Conservation (phyloP, 2,329 filamentous ascomycete species). For the Neurospora crassa region DNA sequence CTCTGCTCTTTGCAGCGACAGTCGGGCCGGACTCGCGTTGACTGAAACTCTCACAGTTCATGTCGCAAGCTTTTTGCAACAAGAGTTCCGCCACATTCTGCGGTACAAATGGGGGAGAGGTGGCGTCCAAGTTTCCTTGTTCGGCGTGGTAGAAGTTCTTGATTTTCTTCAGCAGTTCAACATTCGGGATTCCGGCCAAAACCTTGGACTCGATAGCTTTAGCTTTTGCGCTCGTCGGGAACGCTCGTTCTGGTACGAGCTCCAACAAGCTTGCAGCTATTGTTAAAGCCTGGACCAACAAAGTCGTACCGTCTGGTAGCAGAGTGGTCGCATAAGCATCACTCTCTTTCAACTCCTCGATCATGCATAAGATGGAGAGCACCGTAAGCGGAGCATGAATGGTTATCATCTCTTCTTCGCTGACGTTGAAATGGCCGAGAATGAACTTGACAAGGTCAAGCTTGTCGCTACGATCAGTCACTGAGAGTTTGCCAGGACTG, state of each 20-base stretch:
- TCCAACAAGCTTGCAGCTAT: conserved; percentile 51
- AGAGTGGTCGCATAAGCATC: conserved; percentile 12
- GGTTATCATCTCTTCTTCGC: conserved; percentile 91
- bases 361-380: conserved; percentile 53
- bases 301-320: conserved; percentile 8
- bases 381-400: conserved; percentile 72
- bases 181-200: conserved; percentile 27
- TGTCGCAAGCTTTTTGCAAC: conserved; percentile 46
- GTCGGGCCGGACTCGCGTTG: conserved; percentile 33
- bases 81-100: conserved; percentile 51
- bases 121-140: conserved; percentile 58
- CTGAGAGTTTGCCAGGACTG: conserved; percentile 32
- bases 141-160: conserved; percentile 59
- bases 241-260: conserved; percentile 55
- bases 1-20: conserved; percentile 46
- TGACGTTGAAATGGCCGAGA: conserved; percentile 78
- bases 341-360: conserved; percentile 41
- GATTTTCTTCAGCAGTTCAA: conserved; percentile 51
- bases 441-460: conserved; percentile 74
- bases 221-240: conserved; percentile 28
- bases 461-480: conserved; percentile 46
- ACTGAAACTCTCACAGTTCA: conserved; percentile 39
- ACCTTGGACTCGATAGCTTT: conserved; percentile 20
- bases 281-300: conserved; percentile 28
- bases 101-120: conserved; percentile 48